A percentile compares a stretch with the other conserved stretches of the same genome.
Evolutionary conservation across 2,329 filamentous ascomycete genomes (phyloP).

Genomic region (Hymenoscyphus scutula): DNA sequence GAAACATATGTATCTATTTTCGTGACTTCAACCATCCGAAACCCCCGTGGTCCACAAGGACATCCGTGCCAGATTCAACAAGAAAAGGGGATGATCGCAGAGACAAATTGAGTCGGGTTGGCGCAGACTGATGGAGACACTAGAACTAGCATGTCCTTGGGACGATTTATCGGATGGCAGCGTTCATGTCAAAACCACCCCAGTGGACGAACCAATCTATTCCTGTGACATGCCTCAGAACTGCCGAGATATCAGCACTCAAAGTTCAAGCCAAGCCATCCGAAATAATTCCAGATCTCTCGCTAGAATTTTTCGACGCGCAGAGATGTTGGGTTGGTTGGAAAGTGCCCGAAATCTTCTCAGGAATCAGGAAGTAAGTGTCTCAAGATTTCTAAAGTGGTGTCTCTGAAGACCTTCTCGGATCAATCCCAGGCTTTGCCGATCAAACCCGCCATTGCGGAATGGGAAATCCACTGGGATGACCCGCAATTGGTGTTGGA

Average conservation of each 20-base stretch:
- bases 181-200: conserved; percentile 1
- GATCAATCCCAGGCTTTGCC: conserved; percentile 16
- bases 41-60: neutral
- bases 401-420: conserved; percentile 9
- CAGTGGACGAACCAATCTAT: too few relatives aligned
- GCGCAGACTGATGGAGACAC: neutral
- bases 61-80: neutral
- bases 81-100: neutral
- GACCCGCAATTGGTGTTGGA: conserved; percentile 18
- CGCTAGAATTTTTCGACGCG: too few relatives aligned
- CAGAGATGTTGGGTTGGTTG: too few relatives aligned
- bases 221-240: too few relatives aligned
- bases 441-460: conserved; percentile 17
- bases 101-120: neutral
- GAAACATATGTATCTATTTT: neutral
- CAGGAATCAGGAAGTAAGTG: neutral
- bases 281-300: too few relatives aligned
- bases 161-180: conserved; percentile 12
- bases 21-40: neutral
- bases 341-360: neutral
- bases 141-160: neutral
- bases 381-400: neutral
- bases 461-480: conserved; percentile 9
- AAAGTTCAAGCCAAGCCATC: too few relatives aligned
- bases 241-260: too few relatives aligned